Conservation (phyloP, 345 rosid genomes). For the Salix arbutifolia region DNA sequence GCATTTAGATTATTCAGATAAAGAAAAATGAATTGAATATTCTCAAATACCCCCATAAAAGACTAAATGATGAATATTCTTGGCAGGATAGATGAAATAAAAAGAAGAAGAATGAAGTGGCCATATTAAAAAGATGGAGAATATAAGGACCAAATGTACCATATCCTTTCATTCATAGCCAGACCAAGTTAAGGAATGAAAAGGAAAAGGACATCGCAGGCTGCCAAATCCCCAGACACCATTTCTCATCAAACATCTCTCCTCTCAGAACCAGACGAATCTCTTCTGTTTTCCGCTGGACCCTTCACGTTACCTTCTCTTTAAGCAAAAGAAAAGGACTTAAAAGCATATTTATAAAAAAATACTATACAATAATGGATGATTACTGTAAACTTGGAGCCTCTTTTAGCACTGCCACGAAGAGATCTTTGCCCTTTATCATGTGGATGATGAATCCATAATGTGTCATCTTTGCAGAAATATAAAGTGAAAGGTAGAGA, state of each 20-base stretch:
- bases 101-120: too few species aligned
- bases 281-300: conserved; percentile 4
- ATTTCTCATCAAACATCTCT: neutral
- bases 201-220: conserved; percentile 30
- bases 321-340: neutral
- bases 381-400: conserved; percentile 9
- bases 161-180: neutral
- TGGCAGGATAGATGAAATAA: neutral
- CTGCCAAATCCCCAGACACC: conserved; percentile 10
- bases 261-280: conserved; percentile 9
- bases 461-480: neutral
- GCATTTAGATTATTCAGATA: too few species aligned
- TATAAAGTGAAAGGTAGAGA: neutral
- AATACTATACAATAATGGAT: conserved; percentile 1
- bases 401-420: neutral
- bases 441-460: conserved; percentile 1
- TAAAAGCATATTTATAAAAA: neutral
- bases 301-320: neutral
- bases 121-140: neutral
- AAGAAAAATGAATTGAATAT: too few species aligned
- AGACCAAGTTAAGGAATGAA: conserved; percentile 11
- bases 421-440: neutral
- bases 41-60: too few species aligned
- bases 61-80: too few species aligned
- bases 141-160: neutral